Evolutionary conservation across 1,284 basidiomycete species (phyloP), one percentile per base, ranked within the genome.

Genomic region (Retiboletus fuscus): DNA sequence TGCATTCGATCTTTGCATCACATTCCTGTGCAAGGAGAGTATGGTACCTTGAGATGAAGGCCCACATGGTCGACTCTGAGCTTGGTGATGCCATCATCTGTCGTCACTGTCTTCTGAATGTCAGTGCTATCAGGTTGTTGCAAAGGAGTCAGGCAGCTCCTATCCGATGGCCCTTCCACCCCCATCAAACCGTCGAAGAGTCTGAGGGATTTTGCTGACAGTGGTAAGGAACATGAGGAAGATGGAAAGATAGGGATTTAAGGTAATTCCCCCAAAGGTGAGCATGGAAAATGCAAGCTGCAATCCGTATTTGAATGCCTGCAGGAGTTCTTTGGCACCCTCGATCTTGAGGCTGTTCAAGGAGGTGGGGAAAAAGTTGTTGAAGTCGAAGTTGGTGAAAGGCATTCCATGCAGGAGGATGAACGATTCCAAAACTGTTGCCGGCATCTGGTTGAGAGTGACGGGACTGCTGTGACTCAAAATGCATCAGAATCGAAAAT

Each of bases 331-430:
- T 66, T 95, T 90, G 5, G 90, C 88, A 69, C 91, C 91, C 77
- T 94, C 92, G 62, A 97, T 92, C 74, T 92, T 88, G 1, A 98
- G 88, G 49, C 94, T n/a, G 92, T 81, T 97, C 95, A 72, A 96
- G 87, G 80, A 90, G 0, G 93, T 92, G 1, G 91, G 86, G 55
- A 89, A 85, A 79, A 99, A 99, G 81, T 96, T 93, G 82, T 99
- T 97, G 28, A 99, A 90, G 76, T 97, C 91, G 73, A 98, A 95
- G 74, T 94, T 93, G 16, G 97, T 98, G 84, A 98, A 97, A 3
- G 99, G 87, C 93, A 98, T 95, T 39, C 97, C 97, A 74, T 99
- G 97, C 3, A 99, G 85, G 49, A 96, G 90, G 18, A 98, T 90
- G 74, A 99, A 99, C 3, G 98, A 88, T 61, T 97, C 96, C 6